Evolutionary conservation across 805 yeast genomes (phyloP), one percentile per base, ranked within the genome.

Genomic region (Hanseniaspora pseudoguilliermondii): DNA sequence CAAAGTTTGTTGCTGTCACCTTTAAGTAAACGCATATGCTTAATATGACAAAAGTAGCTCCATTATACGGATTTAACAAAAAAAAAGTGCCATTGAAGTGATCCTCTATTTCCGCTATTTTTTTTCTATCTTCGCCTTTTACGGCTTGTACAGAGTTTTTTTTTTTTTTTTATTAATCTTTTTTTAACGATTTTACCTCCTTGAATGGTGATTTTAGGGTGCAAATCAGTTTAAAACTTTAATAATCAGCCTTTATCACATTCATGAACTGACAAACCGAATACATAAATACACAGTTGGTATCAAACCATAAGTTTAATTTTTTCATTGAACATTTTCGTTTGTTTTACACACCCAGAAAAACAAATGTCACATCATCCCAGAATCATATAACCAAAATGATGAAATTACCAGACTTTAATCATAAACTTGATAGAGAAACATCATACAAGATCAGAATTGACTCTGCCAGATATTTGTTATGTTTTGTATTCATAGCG

Each of bases 361-460:
- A 32, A 13, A 32, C 16, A 32, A 9, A 40, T 40, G 44, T 23
- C 44, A n/a, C 7, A 41, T 23, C 16, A 23, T 13, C 29, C 18
- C 23, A 27, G 9, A 6, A 13, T 27, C 3, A 11, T 6, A 15
- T 15, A 3, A n/a, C 13, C 29, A 44, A 27, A 32, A 40, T 36
- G 39, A 46, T 53, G 35, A 36, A 53, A 29, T 18, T 53, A 15
- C 56, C 56, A 2, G 56, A 53, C 18, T 53, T 53, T 46, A 27
- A 46, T 10, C 56, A 53, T 27, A 39, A 38, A 16, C 50, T 53
- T 6, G 56, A 46, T 20, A 18, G 50, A 29, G 39, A 18, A 35
- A 20, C 25, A 6, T 53, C 56, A 11, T 53, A 53, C 47, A n/a
- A 53, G 11, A 53, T 53, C 9, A 44, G 56, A 53, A 46, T 53